These are phyloP conservation scores for Botryotinia globosa DNA, from an alignment of 2,329 filamentous ascomycete species.

Conservation along the genomic window DNA sequence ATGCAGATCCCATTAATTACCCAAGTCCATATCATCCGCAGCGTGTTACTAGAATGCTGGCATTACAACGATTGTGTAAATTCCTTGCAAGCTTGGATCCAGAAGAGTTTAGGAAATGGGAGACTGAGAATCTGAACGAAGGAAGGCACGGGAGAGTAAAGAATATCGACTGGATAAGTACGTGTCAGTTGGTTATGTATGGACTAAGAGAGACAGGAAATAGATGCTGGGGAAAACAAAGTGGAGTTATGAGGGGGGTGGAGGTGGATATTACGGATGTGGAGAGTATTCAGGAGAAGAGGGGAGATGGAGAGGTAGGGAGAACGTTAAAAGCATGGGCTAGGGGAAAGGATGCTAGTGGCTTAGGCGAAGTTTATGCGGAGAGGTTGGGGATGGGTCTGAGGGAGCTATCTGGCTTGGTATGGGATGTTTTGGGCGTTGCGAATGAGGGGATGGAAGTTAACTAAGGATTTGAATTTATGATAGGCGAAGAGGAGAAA, in stretches of 20 bases:
- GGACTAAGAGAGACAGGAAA: slow-evolving; percentile 1
- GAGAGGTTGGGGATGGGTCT: background rate
- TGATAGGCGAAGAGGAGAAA: background rate
- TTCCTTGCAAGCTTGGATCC: slow-evolving; percentile 45
- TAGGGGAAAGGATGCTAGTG: background rate
- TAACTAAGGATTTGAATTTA: background rate
- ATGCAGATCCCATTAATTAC: slow-evolving; percentile 50
- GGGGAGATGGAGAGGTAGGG: background rate
- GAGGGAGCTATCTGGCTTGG: background rate
- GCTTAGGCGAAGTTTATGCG: background rate
- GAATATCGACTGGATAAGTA: slow-evolving; percentile 23
- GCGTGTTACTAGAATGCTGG: slow-evolving; percentile 51
- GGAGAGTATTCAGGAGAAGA: background rate
- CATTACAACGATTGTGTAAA: slow-evolving; percentile 52
- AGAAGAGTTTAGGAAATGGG: slow-evolving; percentile 21
- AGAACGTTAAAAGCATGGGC: slow-evolving; percentile 10
- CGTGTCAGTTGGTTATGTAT: slow-evolving; percentile 15
- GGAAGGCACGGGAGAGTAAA: background rate
- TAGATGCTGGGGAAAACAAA: slow-evolving; percentile 14
- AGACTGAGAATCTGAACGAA: background rate
- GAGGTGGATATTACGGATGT: slow-evolving; percentile 10
- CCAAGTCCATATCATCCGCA: slow-evolving; percentile 50
- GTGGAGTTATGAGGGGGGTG: slow-evolving; percentile 4
- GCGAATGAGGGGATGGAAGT: background rate
- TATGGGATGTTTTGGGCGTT: background rate